Evolutionary conservation across 495 filamentous ascomycete species (phyloP), one percentile per base, ranked within the genome.

Genomic region (Aspergillus incahuasiensis): DNA sequence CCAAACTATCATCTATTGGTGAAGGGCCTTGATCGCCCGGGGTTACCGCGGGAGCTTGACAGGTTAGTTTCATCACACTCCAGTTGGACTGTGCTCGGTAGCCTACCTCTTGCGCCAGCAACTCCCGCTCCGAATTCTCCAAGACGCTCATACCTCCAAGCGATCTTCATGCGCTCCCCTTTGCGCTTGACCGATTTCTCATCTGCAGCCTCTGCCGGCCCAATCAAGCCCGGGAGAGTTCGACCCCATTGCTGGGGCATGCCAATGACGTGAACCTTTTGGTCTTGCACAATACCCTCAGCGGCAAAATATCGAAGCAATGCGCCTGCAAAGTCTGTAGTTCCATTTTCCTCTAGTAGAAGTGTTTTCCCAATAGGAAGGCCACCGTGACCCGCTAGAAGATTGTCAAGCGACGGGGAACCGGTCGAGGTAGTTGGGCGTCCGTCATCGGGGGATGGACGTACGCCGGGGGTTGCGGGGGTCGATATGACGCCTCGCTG

Each of bases 91-190:
- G 6, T 57, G 56, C 43, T 54, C 22, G 35, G 55, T 24, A 47
- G 54, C 69, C 67, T 65, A 80, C 76, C 85, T 80, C 80, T 79
- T 59, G 78, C 74, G 43, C 76, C 76, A 39, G 78, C 76, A 51
- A 75, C 61, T 19, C 75, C 73, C 24, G 73, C 66, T 22, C 83
- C 73, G 73, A 82, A 79, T 52, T 87, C 84, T 20, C 90, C 87
- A 57, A 97, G 68, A 18, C 85, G 82, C 68, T 97, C 92, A 73
- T 98, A 98, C 69, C 94, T 76, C 94, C 94, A 98, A 9, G 94
- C 94, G 69, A 98, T 98, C 74, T 96, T 97, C 94, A 98, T 98
- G 68, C 83, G 87, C 53, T 95, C 90, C 28, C 80, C 52, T 58
- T 67, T 69, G 43, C 70, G 66, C 50, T 56, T 78, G 61, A 65